Conservation (phyloP, 345 rosid genomes). For the Salix arbutifolia region DNA sequence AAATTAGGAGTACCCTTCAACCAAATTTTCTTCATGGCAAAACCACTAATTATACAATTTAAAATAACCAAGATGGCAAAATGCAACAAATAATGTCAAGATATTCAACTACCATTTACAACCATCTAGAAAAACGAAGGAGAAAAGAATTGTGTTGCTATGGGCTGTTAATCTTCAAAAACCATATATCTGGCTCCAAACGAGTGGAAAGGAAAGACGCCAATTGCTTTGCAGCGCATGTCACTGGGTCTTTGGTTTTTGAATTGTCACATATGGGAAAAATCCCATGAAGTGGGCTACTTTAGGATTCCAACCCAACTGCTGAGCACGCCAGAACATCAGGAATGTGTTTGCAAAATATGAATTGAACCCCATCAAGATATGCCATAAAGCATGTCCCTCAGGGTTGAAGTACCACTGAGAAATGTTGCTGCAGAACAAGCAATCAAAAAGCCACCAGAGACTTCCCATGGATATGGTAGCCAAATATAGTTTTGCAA, state of each 20-base stretch:
- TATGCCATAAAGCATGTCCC: slow-evolving; percentile 93
- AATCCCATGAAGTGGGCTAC: slow-evolving; percentile 51
- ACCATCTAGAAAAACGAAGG: background rate
- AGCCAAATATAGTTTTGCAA: slow-evolving; percentile 66
- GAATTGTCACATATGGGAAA: slow-evolving; percentile 77
- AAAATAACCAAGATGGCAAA: slow-evolving; percentile 4
- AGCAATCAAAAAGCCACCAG: slow-evolving; percentile 72
- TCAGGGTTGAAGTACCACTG: slow-evolving; percentile 74
- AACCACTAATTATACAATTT: slow-evolving; percentile 14
- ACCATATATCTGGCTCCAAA: slow-evolving; percentile 2
- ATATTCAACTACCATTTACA: slow-evolving; percentile 15
- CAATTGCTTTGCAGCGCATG: background rate
- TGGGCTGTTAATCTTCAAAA: slow-evolving; percentile 6
- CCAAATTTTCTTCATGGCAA: background rate
- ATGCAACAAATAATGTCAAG: background rate
- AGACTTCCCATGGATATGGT: slow-evolving; percentile 53
- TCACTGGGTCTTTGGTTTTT: slow-evolving; percentile 54
- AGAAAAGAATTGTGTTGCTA: background rate
- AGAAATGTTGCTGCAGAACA: slow-evolving; percentile 54
- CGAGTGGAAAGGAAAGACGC: background rate
- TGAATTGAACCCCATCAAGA: slow-evolving; percentile 81
- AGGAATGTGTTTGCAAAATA: slow-evolving; percentile 88
- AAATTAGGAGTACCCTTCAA: background rate
- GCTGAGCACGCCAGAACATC: slow-evolving; percentile 96
- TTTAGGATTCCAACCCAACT: slow-evolving; percentile 68